These are phyloP conservation scores for Bacterosira constricta DNA, from an alignment of 108 stramenopile species.

Conservation along the genomic window DNA sequence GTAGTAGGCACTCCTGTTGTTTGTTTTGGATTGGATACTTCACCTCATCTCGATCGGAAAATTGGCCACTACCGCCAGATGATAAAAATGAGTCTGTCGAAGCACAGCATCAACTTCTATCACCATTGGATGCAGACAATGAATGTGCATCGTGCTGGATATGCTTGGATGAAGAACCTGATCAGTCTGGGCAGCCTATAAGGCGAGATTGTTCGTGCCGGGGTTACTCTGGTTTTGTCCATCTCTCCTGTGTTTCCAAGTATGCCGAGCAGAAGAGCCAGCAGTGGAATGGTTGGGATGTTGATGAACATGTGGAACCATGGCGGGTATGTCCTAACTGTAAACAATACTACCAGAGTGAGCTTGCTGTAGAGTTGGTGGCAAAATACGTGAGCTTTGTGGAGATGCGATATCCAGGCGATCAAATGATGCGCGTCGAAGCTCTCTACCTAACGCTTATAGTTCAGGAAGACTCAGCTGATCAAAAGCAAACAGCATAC, in stretches of 20 bases:
- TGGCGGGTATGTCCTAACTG: not conserved
- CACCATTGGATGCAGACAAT: no score
- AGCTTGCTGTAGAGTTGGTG: not conserved
- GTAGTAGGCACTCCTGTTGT: no score
- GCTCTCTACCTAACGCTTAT: not conserved
- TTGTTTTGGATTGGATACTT: no score
- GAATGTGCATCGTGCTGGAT: no score
- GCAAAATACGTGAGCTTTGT: not conserved
- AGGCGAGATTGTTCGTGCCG: not conserved
- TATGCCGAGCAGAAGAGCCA: not conserved
- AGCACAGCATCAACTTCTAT: no score
- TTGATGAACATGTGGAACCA: not conserved
- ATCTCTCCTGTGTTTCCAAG: not conserved
- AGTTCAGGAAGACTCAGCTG: no score
- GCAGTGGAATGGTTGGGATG: not conserved
- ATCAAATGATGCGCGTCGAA: not conserved
- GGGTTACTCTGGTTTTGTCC: not conserved
- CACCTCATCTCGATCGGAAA: no score
- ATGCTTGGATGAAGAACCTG: constrained; percentile 3
- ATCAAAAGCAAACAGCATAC: no score
- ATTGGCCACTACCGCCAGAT: no score
- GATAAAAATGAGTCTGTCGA: no score
- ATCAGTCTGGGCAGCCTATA: not conserved
- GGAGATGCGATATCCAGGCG: not conserved
- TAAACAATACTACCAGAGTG: not conserved